These are phyloP conservation scores for Elongisporangium undulatum DNA, from an alignment of 352 stramenopile species.

Conservation along the genomic window DNA sequence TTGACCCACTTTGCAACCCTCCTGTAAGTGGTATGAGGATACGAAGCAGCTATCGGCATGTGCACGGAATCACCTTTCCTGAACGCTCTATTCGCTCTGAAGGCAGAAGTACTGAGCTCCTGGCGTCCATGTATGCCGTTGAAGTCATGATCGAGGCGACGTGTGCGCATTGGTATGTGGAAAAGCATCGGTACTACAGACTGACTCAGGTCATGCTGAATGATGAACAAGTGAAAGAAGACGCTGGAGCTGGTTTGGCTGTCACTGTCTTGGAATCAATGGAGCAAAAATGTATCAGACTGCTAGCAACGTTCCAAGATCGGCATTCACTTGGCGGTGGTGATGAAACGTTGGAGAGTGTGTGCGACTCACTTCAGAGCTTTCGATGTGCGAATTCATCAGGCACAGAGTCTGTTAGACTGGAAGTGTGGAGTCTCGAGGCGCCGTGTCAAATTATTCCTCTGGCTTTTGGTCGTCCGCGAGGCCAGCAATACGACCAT, in stretches of 20 bases:
- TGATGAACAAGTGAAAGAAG: constrained; percentile 1
- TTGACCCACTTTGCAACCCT: constrained; percentile 12
- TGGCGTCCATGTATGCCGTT: constrained; percentile 12
- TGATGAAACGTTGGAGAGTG: not conserved
- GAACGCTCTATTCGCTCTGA: constrained; percentile 1
- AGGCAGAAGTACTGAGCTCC: constrained; percentile 1
- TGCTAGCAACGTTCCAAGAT: not conserved
- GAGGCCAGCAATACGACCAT: not conserved
- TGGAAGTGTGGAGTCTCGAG: not conserved
- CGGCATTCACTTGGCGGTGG: not conserved
- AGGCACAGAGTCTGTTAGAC: not conserved
- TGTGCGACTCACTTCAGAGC: not conserved
- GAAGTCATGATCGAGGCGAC: constrained; percentile 24
- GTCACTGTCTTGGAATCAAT: not conserved
- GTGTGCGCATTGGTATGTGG: constrained; percentile 23
- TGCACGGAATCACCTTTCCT: constrained; percentile 28
- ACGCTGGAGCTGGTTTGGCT: not conserved
- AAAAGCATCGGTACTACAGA: constrained; percentile 29
- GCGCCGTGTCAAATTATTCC: not conserved
- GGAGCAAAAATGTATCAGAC: not conserved
- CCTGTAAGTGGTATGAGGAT: not conserved
- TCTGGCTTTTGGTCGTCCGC: not conserved
- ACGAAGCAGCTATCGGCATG: constrained; percentile 22
- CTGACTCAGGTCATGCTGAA: constrained; percentile 12
- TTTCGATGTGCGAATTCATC: not conserved